Base-by-base conservation (phyloP, 345 rosid species). In the Gossypium herbaceum region DNA sequence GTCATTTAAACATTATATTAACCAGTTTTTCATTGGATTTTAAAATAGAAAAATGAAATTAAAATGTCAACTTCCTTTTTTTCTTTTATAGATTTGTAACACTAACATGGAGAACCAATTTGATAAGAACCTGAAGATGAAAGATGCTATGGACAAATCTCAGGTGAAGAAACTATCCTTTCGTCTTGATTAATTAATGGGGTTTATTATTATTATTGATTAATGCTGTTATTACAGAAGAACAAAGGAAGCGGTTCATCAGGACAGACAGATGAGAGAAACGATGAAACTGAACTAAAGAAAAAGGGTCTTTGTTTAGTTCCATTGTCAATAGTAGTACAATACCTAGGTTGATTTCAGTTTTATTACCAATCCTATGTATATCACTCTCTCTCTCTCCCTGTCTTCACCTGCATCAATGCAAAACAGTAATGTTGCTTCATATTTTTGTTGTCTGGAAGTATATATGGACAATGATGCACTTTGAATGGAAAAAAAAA, bases 261-360 rank as follows among this genome's bases (percentile, higher is more conserved):
- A 17, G 70, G 55, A 44, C 72, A 44, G n/a, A 47, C 27, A 74
- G 81, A 71, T 2, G 79, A 55, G 44, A 77, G 72, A 71, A 66
- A 63, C 11, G 75, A 7, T 57, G 50, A 7, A 68, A 60, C 83
- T 2, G 34, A 61, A 77, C 76, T 87, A 76, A 81, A 85, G 84
- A 84, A 81, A 51, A 89, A 29, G 75, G 90, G 88, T 41, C 85
- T 85, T 56, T 82, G 90, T 82, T 78, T 87, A 65, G 88, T 82
- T 84, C 88, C 93, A 61, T 48, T 85, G 77, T 81, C 89, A 7
- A 62, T 75, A 85, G 78, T 59, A 55, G 81, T 70, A 2, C 81
- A 85, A 27, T 80, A 78, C 75, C 75, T 78, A 27, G 83, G 76
- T 72, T 83, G 75, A 87, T 64, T 19, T 54, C 19, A 6, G 7